Evolutionary conservation across 192 early-diverging fungal species (phyloP), one percentile per base, ranked within the genome.

Genomic region (Coemansia sp.): DNA sequence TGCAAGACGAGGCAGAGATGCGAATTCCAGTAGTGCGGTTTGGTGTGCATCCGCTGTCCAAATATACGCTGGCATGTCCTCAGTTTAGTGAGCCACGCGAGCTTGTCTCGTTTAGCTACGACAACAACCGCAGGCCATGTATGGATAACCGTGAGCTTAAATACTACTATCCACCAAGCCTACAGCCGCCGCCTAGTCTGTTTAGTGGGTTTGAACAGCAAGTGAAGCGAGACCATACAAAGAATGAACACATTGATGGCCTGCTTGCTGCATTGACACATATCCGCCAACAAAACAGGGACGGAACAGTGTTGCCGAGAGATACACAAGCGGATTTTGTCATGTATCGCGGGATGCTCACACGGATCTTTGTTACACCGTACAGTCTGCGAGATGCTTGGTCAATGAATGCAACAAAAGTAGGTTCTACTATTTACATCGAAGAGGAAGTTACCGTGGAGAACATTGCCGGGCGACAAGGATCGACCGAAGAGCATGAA

Each of bases 331-430:
- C 57, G 2, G 68, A 77, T 25, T 82, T 82, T 64, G 65, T 92
- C n/a, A 85, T 88, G 69, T 93, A 90, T 83, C 78, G 96, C 31
- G 96, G 96, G 10, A 91, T 96, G 51, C 83, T 98, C 52, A 94
- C 94, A n/a, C 89, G 90, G 56, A 83, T 96, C 10, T 73, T 94
- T 58, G 84, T 80, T 53, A 90, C 92, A 1, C 94, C 96, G 16
- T 96, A 91, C 65, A 65, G 82, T 14, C 41, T 67, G 25, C 84
- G 85, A 22, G 96, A 97, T 28, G 71, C 84, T 4, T 98, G 93
- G 90, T 86, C 90, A 49, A 83, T 98, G 25, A 83, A 92, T 14
- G 91, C 88, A 0, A 93, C 92, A 0, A 76, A 84, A 30, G 58
- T 71, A 14, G 56, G 69, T 8, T 66, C 66, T 22, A 85, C 85